A percentile compares a stretch with the other conserved stretches of the same genome.
Conservation (phyloP, 208 protist genomes). For the Sergeia podlipaevii region DNA sequence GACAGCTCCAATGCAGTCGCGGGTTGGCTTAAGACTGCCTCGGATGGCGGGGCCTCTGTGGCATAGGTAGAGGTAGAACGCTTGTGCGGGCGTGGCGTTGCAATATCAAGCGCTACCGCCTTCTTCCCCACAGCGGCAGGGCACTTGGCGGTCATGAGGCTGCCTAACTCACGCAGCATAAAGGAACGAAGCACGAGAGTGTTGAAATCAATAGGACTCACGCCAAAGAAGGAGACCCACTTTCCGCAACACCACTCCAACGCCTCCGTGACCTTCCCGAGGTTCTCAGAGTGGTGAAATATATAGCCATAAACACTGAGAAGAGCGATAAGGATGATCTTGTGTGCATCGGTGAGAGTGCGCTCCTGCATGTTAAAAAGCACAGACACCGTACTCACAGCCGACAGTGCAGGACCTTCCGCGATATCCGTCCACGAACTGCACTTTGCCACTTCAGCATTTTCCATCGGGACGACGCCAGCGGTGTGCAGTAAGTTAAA, state of each 20-base stretch:
- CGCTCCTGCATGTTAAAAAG: slow-evolving; percentile 26
- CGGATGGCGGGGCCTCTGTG: slow-evolving; percentile 15
- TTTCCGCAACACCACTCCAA: slow-evolving; percentile 52
- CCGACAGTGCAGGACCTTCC: slow-evolving; percentile 27
- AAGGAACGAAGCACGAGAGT: slow-evolving; percentile 44
- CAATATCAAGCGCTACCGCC: slow-evolving; percentile 36
- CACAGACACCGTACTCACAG: slow-evolving; percentile 17
- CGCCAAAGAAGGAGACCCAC: slow-evolving; percentile 47
- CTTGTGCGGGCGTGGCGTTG: slow-evolving; percentile 18
- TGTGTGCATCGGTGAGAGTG: slow-evolving; percentile 28
- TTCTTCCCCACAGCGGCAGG: slow-evolving; percentile 13
- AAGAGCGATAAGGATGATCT: slow-evolving; percentile 35
- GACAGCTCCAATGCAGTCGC: slow-evolving; percentile 27
- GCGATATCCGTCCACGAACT: slow-evolving; percentile 32
- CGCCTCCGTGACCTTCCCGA: slow-evolving; percentile 25
- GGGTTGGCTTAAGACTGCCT: slow-evolving; percentile 10
- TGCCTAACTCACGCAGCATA: slow-evolving; percentile 47
- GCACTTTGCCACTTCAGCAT: slow-evolving; percentile 12
- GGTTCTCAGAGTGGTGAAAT: slow-evolving; percentile 32
- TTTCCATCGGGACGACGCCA: slow-evolving; percentile 18
- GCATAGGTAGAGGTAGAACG: background rate
- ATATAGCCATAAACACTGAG: slow-evolving; percentile 52
- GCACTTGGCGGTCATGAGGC: slow-evolving; percentile 36
- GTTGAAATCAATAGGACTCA: slow-evolving; percentile 25
- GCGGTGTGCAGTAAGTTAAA: slow-evolving; percentile 28